Base-by-base conservation (phyloP, 495 filamentous ascomycete species). In the Tuber borchii region DNA sequence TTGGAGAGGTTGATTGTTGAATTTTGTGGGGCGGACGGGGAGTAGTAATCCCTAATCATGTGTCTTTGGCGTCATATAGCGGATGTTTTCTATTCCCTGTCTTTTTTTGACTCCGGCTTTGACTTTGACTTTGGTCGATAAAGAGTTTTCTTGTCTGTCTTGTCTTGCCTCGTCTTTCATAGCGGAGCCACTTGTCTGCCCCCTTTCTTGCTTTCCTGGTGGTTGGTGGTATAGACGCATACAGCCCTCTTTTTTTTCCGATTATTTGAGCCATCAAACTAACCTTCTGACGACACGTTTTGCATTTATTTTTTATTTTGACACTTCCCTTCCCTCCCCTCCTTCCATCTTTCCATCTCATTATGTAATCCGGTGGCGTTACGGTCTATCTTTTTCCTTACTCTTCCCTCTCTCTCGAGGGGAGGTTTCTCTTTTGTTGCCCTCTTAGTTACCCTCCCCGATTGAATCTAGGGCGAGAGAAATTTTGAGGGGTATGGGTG, bases 1-100 rank as follows among this genome's bases (percentile, higher is more conserved):
- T 84, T 93, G 72, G 90, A 93, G 84, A 84, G 87, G 39, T 83
- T 93, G 80, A 91, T 93, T 71, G 78, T 87, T 40, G 88, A 91
- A 74, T 90, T 91, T 79, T 93, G 86, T 73, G 83, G 82, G 45
- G 74, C 31, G 43, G 71, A 46, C 22, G 61, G 69, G 75, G 78
- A 79, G 70, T 71, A 75, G 61, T 70, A 73, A 46, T 65, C 43
- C 31, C 51, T 26, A 26, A 26, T 76, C 70, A 34, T 31, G 34
- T 31, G 42, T 22, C 48, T 65, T 45, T 76, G 44, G 46, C 71
- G 46, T 31, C 20, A 69, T 71, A 79, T 65, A 26, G 48, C 46
- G 40, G 78, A 43, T 77, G 48, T 79, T 78, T 79, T 73, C 72
- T 78, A 70, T 75, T 69, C 75, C 78, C 37, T 42, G 72, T 69